phyloP scores from a whole-genome alignment of 164 flowering plant genomes.

The Aristolochia contorta region DNA sequence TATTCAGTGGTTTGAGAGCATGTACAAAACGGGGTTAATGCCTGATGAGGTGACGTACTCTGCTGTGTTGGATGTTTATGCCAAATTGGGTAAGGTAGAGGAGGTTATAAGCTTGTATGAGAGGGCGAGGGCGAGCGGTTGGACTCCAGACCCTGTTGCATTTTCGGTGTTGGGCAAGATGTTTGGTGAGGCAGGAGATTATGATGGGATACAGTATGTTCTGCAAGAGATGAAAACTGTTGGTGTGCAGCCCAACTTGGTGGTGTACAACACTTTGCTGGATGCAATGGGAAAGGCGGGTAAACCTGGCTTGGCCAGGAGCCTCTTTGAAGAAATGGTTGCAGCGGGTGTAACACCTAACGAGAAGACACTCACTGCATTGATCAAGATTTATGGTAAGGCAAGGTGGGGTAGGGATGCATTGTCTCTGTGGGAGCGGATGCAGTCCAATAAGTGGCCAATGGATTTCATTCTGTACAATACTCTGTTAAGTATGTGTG shows the following conservation, averaged over 20 bases:
- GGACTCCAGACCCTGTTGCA: slow-evolving; percentile 72
- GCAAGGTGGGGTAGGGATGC: slow-evolving; percentile 89
- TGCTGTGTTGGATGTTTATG: slow-evolving; percentile 83
- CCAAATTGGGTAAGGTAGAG: slow-evolving; percentile 70
- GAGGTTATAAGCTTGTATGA: slow-evolving; percentile 87
- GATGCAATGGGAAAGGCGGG: slow-evolving; percentile 90
- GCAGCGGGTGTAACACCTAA: slow-evolving; percentile 56
- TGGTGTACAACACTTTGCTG: slow-evolving; percentile 76
- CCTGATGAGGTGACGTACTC: slow-evolving; percentile 98
- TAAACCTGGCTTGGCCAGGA: slow-evolving; percentile 79
- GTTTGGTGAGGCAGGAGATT: slow-evolving; percentile 90
- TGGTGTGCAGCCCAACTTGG: slow-evolving; percentile 72
- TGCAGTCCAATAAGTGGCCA: slow-evolving; percentile 69
- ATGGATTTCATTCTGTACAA: slow-evolving; percentile 78
- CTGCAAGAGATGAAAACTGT: slow-evolving; percentile 68
- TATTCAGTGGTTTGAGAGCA: slow-evolving; percentile 88
- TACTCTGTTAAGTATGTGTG: slow-evolving; percentile 91
- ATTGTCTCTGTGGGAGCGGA: slow-evolving; percentile 65
- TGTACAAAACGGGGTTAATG: slow-evolving; percentile 83
- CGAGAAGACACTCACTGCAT: slow-evolving; percentile 68
- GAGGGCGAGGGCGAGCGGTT: slow-evolving; percentile 78
- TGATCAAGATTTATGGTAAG: slow-evolving; percentile 82
- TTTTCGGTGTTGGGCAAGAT: slow-evolving; percentile 74
- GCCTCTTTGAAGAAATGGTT: slow-evolving; percentile 74
- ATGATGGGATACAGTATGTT: slow-evolving; percentile 77